phyloP scores from a whole-genome alignment of 192 early-diverging fungal species.

The Coemansia sp. region DNA sequence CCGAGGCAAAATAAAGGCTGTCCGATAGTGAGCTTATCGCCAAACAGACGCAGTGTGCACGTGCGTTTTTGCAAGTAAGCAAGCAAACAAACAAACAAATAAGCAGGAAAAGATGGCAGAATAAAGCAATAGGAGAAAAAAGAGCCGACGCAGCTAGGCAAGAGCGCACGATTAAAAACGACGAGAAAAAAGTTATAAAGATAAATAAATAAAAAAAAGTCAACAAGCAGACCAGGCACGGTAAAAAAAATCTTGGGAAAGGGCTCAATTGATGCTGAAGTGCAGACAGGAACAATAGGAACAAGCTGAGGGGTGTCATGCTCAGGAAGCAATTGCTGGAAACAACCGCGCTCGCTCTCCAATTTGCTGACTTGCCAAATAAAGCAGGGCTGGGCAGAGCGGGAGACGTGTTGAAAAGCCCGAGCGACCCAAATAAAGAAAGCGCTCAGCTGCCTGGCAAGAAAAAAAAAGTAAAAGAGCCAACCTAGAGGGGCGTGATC shows the following conservation, averaged over 20 bases:
- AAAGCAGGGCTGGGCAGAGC: not conserved
- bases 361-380: not conserved
- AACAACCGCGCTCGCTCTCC: not conserved
- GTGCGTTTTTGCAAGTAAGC: not conserved
- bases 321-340: not conserved
- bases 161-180: not conserved
- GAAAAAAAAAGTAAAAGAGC: not conserved
- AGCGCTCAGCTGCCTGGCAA: not conserved
- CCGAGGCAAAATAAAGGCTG: not conserved
- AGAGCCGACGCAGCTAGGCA: not conserved
- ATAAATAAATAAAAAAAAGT: conserved; percentile 1
- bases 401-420: conserved; percentile 1
- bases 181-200: not conserved
- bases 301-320: not conserved
- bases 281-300: not conserved
- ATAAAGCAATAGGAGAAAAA: not conserved
- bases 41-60: not conserved
- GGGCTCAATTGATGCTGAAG: not conserved
- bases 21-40: not conserved
- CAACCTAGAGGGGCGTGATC: not conserved
- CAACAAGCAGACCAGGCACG: not conserved
- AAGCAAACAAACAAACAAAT: no score
- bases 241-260: not conserved
- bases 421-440: not conserved
- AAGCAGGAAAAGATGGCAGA: not conserved